These are phyloP conservation scores for Kwoniella shandongensis DNA, from an alignment of 768 basidiomycete genomes.

Conservation along the genomic window DNA sequence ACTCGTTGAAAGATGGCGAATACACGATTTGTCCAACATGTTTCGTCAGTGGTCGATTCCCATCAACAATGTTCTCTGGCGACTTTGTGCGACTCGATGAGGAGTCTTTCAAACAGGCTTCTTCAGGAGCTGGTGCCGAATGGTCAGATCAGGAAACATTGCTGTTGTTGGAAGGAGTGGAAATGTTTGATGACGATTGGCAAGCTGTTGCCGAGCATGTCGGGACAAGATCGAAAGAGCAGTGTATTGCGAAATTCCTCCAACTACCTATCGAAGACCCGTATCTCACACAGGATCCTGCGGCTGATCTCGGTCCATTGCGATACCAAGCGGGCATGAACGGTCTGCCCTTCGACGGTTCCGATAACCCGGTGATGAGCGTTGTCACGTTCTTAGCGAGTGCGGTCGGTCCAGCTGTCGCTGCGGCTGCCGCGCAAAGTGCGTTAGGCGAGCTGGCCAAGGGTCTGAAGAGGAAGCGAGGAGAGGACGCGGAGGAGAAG, in stretches of 20 bases:
- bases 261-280: constrained; percentile 95
- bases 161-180: constrained; percentile 87
- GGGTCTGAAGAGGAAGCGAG: constrained; percentile 56
- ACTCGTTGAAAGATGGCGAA: constrained; percentile 87
- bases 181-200: constrained; percentile 99
- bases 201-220: constrained; percentile 88
- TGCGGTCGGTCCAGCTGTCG: constrained; percentile 83
- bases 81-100: constrained; percentile 71
- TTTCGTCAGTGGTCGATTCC: constrained; percentile 95
- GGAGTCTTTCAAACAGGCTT: constrained; percentile 54
- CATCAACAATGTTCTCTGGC: constrained; percentile 90
- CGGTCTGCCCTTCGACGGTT: constrained; percentile 83
- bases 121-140: constrained; percentile 57
- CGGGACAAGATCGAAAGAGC: constrained; percentile 83
- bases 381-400: constrained; percentile 91
- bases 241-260: constrained; percentile 93
- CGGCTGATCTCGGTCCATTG: constrained; percentile 47
- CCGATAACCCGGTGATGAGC: constrained; percentile 97
- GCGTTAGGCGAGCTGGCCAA: constrained; percentile 79
- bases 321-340: constrained; percentile 46
- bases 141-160: constrained; percentile 93
- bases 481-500: constrained; percentile 24
- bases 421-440: constrained; percentile 88
- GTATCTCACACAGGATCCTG: constrained; percentile 65
- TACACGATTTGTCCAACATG: constrained; percentile 87